These are phyloP conservation scores for Populus hybrid DNA, from an alignment of 441 rosid species.

Conservation along the genomic window DNA sequence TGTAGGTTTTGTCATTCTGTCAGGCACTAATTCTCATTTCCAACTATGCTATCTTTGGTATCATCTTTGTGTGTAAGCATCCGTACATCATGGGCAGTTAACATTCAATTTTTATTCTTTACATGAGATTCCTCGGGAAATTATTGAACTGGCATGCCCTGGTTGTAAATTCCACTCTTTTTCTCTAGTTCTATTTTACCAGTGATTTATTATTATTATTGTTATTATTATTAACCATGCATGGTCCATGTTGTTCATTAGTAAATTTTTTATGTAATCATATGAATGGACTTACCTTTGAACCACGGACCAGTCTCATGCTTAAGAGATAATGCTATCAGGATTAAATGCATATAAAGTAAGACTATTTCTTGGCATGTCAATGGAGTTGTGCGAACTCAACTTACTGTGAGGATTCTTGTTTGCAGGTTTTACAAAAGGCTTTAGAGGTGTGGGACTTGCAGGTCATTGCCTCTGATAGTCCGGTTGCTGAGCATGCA, in stretches of 20 bases:
- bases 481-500: slow-evolving; percentile 90
- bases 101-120: neutral
- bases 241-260: no score
- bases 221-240: neutral
- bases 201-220: neutral
- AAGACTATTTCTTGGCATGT: slow-evolving; percentile 13
- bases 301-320: neutral
- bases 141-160: neutral
- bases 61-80: neutral
- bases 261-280: no score
- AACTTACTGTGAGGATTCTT: neutral
- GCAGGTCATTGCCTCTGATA: slow-evolving; percentile 74
- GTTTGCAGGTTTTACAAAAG: slow-evolving; percentile 74
- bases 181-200: neutral
- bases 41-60: neutral
- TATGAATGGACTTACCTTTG: neutral
- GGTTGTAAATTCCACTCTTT: neutral
- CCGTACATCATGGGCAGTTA: neutral
- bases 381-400: neutral
- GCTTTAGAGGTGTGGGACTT: slow-evolving; percentile 94
- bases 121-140: neutral
- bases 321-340: neutral
- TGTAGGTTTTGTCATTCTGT: neutral
- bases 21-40: neutral
- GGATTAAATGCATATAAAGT: neutral